Evolutionary conservation across 2,329 filamentous ascomycete genomes (phyloP), one percentile per base, ranked within the genome.

Genomic region (Aureobasidium sp.): DNA sequence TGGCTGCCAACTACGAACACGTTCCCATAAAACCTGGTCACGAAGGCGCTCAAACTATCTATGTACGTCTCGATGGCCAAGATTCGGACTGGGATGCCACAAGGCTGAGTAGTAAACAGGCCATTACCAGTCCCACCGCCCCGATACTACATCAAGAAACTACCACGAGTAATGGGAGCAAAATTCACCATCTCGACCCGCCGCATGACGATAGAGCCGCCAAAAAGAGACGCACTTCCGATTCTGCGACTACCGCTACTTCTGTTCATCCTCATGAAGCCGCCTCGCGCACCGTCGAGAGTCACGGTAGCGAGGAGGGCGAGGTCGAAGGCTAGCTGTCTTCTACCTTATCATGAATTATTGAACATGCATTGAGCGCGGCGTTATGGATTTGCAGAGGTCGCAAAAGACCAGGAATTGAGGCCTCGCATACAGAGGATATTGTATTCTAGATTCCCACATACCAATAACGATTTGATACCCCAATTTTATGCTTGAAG

Each of bases 1-100:
- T 97, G 79, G 83, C 85, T 39, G 84, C 75, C 48, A 72, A 78
- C 27, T 81, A 80, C 68, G 78, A 80, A 65, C 69, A 72, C 21
- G 68, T 70, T 6, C 71, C 76, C 39, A 70, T 70, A 54, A 71
- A 71, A 60, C 37, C 67, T 14, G 75, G 74, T 8, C 68, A 65
- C 13, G 77, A 79, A 55, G 77, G 73, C 51, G 68, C 68, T 27
- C 63, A 68, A 55, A 71, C 68, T n/a, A 78, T 79, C 64, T 80
- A 80, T 67, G 76, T 74, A 63, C 76, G 76, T 64, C 72, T 80
- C 37, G 72, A 66, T 60, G 63, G 63, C 63, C 53, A 51, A 30
- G 63, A 63, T 27, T 44, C 47, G 32, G 61, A 62, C 10, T 69
- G 66, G 68, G 72, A 73, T 57, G 66, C 65, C 54, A 74, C 72